A percentile compares a stretch with the other conserved stretches of the same genome.
phyloP scores from a whole-genome alignment of 1,284 basidiomycete genomes.

The Meira nashicola region DNA sequence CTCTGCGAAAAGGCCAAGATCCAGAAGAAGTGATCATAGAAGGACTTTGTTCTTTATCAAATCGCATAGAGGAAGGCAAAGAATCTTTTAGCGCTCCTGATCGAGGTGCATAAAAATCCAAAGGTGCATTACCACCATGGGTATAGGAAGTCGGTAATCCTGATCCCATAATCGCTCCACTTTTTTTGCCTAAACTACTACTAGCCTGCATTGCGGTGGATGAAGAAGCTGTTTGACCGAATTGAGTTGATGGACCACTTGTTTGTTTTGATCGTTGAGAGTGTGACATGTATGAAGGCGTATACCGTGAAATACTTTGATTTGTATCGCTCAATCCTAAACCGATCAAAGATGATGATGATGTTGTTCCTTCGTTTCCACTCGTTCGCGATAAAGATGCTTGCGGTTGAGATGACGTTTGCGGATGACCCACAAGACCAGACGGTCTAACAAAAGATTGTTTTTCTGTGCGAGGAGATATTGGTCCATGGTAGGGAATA shows the following conservation, averaged over 20 bases:
- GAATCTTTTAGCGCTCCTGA: background rate
- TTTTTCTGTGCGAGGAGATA: conserved; percentile 5
- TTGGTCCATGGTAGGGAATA: conserved; percentile 11
- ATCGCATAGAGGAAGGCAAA: background rate
- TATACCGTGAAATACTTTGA: background rate
- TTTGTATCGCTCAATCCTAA: background rate
- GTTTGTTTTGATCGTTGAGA: background rate
- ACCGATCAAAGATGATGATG: background rate
- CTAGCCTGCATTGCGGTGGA: background rate
- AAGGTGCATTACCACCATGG: conserved; percentile 8
- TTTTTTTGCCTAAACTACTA: background rate
- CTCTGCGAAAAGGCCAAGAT: no score
- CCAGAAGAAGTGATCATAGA: conserved; percentile 63
- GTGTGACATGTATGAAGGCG: background rate
- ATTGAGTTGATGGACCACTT: background rate
- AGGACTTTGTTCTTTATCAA: conserved; percentile 41
- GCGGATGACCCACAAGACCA: background rate
- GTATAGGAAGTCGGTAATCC: conserved; percentile 8
- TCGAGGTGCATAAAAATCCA: background rate
- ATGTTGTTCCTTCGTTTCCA: background rate
- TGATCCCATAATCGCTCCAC: background rate
- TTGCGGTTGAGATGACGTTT: background rate
- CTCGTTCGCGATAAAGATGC: background rate
- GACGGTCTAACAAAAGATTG: background rate
- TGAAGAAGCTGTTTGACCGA: background rate